Base-by-base conservation (phyloP, 306 rosid species). In the Cajanus cajan region DNA sequence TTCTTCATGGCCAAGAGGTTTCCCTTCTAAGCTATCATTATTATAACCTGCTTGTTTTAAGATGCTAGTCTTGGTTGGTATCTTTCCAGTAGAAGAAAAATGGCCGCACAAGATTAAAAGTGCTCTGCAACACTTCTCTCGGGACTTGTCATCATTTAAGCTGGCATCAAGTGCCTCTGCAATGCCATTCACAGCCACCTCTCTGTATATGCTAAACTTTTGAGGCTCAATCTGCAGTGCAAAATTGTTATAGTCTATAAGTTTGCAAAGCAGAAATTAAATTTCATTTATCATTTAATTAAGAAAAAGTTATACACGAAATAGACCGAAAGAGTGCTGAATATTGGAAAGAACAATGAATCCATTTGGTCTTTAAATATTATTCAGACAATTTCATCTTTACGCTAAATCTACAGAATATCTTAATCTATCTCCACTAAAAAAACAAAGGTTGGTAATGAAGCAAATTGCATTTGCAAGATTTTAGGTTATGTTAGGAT, bases 151-250 rank as follows among this genome's bases (percentile, higher is more conserved):
- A 73, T 91, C 82, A 52, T 87, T 71, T 80, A 90, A 83, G 91
- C 97, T 85, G 37, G 62, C 86, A 55, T 93, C 84, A 78, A 91
- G 95, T 74, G 91, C 91, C 71, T 71, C 84, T 16, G 85, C 82
- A 76, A 93, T 82, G 76, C 82, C 83, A 81, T 87, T 90, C 71
- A 89, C 88, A n/a, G 90, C 92, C 78, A 79, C 84, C 57, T 88
- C 85, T 82, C 90, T 87, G 40, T 88, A 85, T 71, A 77, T 78
- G 67, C 89, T 80, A 61, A 83, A 79, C 65, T 78, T 87, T 64
- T 85, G 70, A 55, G 89, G 86, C 83, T 83, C 87, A 58, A 80
- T 89, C 95, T 90, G 83, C 81, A 82, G 18, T n/a, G 13, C 73
- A 58, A 77, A 44, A 15, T 79, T 57, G 47, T 51, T 64, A 44